Evolutionary conservation across 768 basidiomycete species (phyloP), one percentile per base, ranked within the genome.

Genomic region (Trametes gibbosa): DNA sequence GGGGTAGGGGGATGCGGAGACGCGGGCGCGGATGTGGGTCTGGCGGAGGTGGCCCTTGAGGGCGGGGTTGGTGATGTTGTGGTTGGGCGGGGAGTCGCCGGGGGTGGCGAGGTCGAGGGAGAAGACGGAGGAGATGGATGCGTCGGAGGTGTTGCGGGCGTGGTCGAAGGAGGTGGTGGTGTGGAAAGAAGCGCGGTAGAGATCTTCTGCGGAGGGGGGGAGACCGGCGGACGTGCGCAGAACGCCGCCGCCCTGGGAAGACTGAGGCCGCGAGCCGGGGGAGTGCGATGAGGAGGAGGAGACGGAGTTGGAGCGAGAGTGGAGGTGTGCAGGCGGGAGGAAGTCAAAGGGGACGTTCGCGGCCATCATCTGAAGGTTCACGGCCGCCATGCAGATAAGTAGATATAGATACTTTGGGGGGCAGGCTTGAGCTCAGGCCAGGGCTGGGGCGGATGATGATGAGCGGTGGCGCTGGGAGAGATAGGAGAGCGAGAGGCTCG

Each of bases 1-100:
- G 53, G 90, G 88, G 73, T 94, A 94, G 45, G 91, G 91, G 53
- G 90, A 92, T 27, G 90, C 86, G 43, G 86, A 86, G 42, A 82
- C 86, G 64, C 91, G 85, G 64, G 89, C 89, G 64, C 91, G 84
- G 72, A 86, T 85, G 74, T 92, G 90, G 59, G 82, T 80, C 27
- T 84, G 84, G 64, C 89, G 86, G 64, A 87, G 80, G 67, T 88
- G 87, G 67, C 83, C 84, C 78, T 92, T 92, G 65, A 90, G 79
- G 53, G 86, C 83, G 58, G 88, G 84, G 75, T 88, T 90, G 56
- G 80, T 76, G 76, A 89, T 77, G 74, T 84, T 86, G 74, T 84
- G 81, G 72, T 85, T 89, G n/a, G 87, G 87, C 55, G 87, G 85
- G 7, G 87, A 87, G 77, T 87, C 81, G 59, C 72, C 75, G 63